phyloP scores from a whole-genome alignment of 2,329 filamentous ascomycete genomes.

The Fusarium sp. region DNA sequence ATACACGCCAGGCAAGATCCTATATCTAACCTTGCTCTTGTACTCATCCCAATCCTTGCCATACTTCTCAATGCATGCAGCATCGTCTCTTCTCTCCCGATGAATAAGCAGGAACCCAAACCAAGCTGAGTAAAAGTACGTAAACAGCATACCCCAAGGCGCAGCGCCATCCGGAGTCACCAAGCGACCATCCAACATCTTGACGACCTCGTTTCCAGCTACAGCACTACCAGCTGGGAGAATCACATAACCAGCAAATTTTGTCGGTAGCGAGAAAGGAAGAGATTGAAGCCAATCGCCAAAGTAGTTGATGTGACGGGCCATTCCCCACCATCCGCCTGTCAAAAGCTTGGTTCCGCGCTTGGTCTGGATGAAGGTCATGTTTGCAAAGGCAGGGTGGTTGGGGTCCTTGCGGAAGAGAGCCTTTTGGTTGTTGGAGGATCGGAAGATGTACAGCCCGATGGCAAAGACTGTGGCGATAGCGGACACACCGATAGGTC shows the following conservation, averaged over 20 bases:
- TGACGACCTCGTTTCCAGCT: constrained; percentile 58
- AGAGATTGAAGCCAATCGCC: constrained; percentile 93
- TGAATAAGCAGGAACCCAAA: constrained; percentile 86
- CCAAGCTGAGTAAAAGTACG: constrained; percentile 92
- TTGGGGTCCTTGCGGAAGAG: constrained; percentile 87
- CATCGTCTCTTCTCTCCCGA: constrained; percentile 84
- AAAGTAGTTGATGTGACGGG: constrained; percentile 92
- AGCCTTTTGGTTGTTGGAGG: constrained; percentile 91
- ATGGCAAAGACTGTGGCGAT: constrained; percentile 72
- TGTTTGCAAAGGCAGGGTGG: constrained; percentile 77
- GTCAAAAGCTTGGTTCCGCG: constrained; percentile 81
- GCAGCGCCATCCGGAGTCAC: constrained; percentile 76
- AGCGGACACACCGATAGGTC: constrained; percentile 68
- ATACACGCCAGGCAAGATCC: constrained; percentile 78
- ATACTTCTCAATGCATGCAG: constrained; percentile 88
- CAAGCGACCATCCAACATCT: constrained; percentile 66
- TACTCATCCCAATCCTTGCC: constrained; percentile 90
- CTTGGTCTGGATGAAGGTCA: constrained; percentile 85
- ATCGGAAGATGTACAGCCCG: constrained; percentile 88
- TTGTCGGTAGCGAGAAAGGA: constrained; percentile 86
- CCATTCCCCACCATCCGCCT: constrained; percentile 90
- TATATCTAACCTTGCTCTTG: constrained; percentile 78
- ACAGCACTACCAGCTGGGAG: constrained; percentile 59
- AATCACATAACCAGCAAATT: constrained; percentile 81
- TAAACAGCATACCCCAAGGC: constrained; percentile 86